phyloP scores from a whole-genome alignment of 805 yeast genomes.

The Pichia exigua region DNA sequence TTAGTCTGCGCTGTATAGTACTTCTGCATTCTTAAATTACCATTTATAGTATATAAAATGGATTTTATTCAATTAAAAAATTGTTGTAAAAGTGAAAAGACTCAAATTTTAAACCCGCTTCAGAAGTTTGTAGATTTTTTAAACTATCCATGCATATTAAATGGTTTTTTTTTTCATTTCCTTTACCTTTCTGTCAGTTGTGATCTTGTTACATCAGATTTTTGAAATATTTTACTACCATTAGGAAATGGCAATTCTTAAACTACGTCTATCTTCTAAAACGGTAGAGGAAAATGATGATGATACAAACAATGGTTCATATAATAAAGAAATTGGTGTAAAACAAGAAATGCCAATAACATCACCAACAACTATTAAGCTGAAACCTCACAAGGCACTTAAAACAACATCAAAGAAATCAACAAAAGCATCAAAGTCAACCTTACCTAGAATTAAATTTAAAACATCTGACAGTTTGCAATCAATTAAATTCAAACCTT shows the following conservation, averaged over 20 bases:
- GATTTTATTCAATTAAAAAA: not conserved
- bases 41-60: not conserved
- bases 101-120: not conserved
- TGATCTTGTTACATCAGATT: not conserved
- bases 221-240: not conserved
- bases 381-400: conserved; percentile 17
- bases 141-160: too few relatives aligned
- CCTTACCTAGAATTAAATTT: conserved; percentile 12
- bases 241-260: conserved; percentile 4
- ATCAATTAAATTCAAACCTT: conserved; percentile 55
- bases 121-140: not conserved
- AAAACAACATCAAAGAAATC: not conserved
- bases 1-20: conserved; percentile 5
- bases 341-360: not conserved
- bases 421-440: not conserved
- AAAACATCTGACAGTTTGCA: conserved; percentile 16
- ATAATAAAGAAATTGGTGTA: not conserved
- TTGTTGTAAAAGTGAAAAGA: not conserved
- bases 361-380: conserved; percentile 20
- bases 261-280: conserved; percentile 3
- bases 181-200: too few relatives aligned
- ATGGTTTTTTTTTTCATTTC: too few relatives aligned
- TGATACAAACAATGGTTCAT: not conserved
- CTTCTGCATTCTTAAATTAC: conserved; percentile 10
- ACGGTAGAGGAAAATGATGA: conserved; percentile 13